These are phyloP conservation scores for Castanopsis chinensis DNA, from an alignment of 306 rosid genomes.

Conservation along the genomic window DNA sequence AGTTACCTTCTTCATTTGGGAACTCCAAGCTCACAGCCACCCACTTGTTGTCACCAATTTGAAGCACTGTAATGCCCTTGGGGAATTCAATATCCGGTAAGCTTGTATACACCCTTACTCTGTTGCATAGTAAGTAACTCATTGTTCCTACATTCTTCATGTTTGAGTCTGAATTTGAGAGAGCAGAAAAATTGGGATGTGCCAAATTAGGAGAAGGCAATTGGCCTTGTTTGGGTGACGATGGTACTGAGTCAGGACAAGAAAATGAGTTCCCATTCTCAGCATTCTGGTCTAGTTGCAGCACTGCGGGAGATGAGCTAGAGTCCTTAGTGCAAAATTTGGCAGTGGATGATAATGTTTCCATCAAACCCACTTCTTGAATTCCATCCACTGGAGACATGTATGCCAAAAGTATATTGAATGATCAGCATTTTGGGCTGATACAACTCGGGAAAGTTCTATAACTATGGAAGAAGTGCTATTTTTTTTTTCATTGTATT, in stretches of 20 bases:
- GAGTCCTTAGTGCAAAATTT: constrained; percentile 11
- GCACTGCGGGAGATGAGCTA: constrained; percentile 5
- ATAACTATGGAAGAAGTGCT: not conserved
- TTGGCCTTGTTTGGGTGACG: constrained; percentile 7
- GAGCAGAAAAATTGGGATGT: constrained; percentile 8
- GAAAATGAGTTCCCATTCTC: constrained; percentile 1
- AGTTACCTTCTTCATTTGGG: constrained; percentile 34
- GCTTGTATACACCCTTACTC: constrained; percentile 42
- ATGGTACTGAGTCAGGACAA: not conserved
- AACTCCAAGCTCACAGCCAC: constrained; percentile 44
- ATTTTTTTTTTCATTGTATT: too few species aligned
- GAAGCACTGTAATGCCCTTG: constrained; percentile 27
- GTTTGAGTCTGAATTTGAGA: constrained; percentile 12
- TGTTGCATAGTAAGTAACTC: constrained; percentile 40
- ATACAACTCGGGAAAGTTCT: not conserved
- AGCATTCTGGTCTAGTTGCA: constrained; percentile 9
- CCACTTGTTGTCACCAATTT: constrained; percentile 45
- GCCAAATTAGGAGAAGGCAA: constrained; percentile 5
- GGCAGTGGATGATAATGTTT: not conserved
- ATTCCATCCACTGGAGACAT: constrained; percentile 15
- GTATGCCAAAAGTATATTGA: not conserved
- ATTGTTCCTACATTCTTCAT: not conserved
- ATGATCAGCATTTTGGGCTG: not conserved
- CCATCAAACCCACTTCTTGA: constrained; percentile 16
- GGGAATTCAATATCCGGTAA: constrained; percentile 36